These are phyloP conservation scores for Schizophyllum commune DNA, from an alignment of 1,284 basidiomycete genomes.

Conservation along the genomic window DNA sequence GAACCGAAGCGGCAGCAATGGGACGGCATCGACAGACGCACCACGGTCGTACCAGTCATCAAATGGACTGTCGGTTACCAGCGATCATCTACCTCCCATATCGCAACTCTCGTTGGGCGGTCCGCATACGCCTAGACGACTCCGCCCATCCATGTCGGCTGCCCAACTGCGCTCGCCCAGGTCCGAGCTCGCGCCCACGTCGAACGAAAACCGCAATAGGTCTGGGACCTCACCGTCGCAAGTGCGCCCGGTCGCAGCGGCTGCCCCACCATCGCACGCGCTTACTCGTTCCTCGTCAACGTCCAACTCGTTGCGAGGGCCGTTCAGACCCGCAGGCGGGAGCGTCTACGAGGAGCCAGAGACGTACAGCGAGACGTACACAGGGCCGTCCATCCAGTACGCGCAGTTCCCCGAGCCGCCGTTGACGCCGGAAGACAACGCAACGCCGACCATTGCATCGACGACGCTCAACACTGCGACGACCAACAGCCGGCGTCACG, in stretches of 20 bases:
- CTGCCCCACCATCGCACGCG: conserved; percentile 16
- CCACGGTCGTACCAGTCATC: conserved; percentile 50
- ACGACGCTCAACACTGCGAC: conserved; percentile 32
- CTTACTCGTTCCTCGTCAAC: conserved; percentile 43
- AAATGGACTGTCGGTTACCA: conserved; percentile 39
- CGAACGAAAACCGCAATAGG: conserved; percentile 46
- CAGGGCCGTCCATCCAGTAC: conserved; percentile 60
- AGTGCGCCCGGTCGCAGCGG: conserved; percentile 18
- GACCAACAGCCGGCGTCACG: conserved; percentile 41
- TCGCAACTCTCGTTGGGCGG: conserved; percentile 41
- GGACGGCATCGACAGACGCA: conserved; percentile 62
- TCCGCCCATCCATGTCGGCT: conserved; percentile 70
- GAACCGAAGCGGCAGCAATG: conserved; percentile 70
- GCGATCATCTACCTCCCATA: conserved; percentile 46
- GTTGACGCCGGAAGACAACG: conserved; percentile 26
- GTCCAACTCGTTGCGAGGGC: conserved; percentile 35
- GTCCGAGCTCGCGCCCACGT: conserved; percentile 25
- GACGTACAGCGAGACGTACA: conserved; percentile 31
- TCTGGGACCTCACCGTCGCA: conserved; percentile 59
- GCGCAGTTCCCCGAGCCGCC: conserved; percentile 61
- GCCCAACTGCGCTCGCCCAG: conserved; percentile 56
- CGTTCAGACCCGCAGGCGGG: conserved; percentile 27
- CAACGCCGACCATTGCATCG: conserved; percentile 26
- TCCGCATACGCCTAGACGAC: conserved; percentile 47
- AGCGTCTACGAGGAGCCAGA: conserved; percentile 32